Conservation (phyloP, 164 flowering plant genomes). For the Kingdonia uniflora region DNA sequence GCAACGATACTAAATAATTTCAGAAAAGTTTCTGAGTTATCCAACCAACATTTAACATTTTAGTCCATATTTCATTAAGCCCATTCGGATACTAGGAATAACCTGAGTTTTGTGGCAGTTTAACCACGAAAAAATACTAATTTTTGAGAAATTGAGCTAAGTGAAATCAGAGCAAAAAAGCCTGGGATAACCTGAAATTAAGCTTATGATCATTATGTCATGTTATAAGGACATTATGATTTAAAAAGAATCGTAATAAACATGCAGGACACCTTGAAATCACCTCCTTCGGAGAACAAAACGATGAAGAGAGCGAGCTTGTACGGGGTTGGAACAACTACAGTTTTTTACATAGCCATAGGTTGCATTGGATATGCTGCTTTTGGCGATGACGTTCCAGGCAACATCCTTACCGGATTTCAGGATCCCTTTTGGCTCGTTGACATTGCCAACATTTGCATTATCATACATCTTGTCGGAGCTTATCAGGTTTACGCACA, state of each 20-base stretch:
- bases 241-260: neutral
- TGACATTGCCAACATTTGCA: slow-evolving; percentile 25
- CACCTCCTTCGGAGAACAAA: slow-evolving; percentile 30
- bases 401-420: slow-evolving; percentile 25
- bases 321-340: slow-evolving; percentile 18
- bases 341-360: slow-evolving; percentile 17
- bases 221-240: too few species aligned
- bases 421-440: slow-evolving; percentile 24
- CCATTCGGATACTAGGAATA: too few species aligned
- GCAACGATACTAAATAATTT: too few species aligned
- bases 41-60: too few species aligned
- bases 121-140: too few species aligned
- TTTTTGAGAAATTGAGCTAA: too few species aligned
- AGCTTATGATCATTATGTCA: too few species aligned
- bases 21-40: too few species aligned
- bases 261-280: slow-evolving; percentile 28
- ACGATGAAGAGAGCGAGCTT: slow-evolving; percentile 27
- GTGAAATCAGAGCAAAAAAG: too few species aligned
- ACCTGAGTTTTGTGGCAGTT: too few species aligned
- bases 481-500: slow-evolving; percentile 34
- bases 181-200: too few species aligned
- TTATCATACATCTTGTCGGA: slow-evolving; percentile 28
- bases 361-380: slow-evolving; percentile 26
- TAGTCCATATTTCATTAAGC: too few species aligned
- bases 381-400: slow-evolving; percentile 22